A percentile compares a stretch with the other conserved stretches of the same genome.
phyloP scores from a whole-genome alignment of 345 rosid species.

The Rhizophora mangle region DNA sequence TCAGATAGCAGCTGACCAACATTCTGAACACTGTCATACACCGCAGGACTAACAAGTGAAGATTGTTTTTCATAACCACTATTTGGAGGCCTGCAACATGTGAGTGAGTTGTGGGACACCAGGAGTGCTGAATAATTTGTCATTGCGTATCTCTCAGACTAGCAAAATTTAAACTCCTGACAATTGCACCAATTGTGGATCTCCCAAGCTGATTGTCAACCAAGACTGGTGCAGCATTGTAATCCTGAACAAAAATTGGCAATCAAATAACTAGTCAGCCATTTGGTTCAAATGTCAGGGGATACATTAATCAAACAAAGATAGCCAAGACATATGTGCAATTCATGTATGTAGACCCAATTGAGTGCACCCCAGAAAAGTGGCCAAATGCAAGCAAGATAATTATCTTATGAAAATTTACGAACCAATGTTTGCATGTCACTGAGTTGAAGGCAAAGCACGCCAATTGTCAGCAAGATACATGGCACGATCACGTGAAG shows the following conservation, averaged over 20 bases:
- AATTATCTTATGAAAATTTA: neutral
- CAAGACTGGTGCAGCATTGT: neutral
- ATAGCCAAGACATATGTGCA: too few relatives aligned
- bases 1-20: neutral
- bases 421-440: constrained; percentile 5
- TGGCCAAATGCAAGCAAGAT: too few relatives aligned
- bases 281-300: too few relatives aligned
- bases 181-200: neutral
- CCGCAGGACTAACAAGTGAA: neutral
- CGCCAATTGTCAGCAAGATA: constrained; percentile 61
- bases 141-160: neutral
- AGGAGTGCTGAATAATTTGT: neutral
- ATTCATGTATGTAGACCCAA: neutral
- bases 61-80: too few relatives aligned
- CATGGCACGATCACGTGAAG: constrained; percentile 51
- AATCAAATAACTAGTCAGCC: too few relatives aligned
- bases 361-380: neutral
- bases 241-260: neutral
- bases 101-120: neutral
- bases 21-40: neutral
- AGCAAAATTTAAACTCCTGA: neutral
- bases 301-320: neutral
- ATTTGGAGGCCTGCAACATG: neutral
- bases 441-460: constrained; percentile 22
- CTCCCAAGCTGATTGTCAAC: neutral